phyloP scores from a whole-genome alignment of 208 protist species.

The Leishmania tropica region DNA sequence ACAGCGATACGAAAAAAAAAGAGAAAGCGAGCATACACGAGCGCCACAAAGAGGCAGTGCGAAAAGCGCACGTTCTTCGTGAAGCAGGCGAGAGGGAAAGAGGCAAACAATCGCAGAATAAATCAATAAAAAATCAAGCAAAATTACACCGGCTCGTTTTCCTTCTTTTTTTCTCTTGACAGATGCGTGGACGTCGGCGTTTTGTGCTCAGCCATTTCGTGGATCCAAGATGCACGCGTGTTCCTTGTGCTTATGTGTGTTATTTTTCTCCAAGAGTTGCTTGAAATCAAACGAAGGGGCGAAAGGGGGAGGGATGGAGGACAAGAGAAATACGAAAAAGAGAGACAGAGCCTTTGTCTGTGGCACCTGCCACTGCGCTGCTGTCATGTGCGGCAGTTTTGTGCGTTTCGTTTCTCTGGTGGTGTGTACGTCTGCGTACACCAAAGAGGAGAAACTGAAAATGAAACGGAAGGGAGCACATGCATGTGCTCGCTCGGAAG shows the following conservation, averaged over 20 bases:
- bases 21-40: not conserved
- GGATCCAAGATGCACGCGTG: not conserved
- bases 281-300: not conserved
- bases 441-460: not conserved
- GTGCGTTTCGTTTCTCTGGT: not conserved
- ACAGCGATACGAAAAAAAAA: not conserved
- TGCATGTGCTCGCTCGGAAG: too few species aligned
- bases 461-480: not conserved
- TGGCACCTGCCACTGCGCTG: not conserved
- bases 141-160: not conserved
- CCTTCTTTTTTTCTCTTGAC: not conserved
- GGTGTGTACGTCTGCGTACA: not conserved
- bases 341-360: not conserved
- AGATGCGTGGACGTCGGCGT: not conserved
- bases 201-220: not conserved
- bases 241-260: not conserved
- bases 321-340: not conserved
- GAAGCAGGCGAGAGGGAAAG: not conserved
- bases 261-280: not conserved
- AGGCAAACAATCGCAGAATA: not conserved
- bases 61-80: not conserved
- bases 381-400: not conserved
- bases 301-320: not conserved
- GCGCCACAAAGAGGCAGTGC: not conserved
- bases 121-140: not conserved